Conservation (phyloP, 2,329 filamentous ascomycete species). For the Nannizzia gypsea region DNA sequence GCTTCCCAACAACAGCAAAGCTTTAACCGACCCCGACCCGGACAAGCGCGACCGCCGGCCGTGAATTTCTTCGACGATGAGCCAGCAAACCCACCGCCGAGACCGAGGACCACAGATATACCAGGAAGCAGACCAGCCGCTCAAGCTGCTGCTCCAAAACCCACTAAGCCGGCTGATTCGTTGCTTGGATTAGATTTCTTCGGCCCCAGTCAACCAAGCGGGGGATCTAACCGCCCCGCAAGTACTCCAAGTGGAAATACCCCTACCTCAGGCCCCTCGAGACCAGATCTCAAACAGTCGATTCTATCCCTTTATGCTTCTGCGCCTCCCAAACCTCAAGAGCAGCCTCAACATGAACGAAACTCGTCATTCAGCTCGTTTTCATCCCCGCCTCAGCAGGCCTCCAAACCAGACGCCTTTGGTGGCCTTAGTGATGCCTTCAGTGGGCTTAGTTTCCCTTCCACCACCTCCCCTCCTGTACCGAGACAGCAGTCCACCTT, state of each 20-base stretch:
- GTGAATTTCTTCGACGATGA: constrained; percentile 74
- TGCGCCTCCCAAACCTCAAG: constrained; percentile 64
- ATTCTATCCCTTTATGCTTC: constrained; percentile 91
- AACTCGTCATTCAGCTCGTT: constrained; percentile 57
- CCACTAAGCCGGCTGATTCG: constrained; percentile 68
- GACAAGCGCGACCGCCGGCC: constrained; percentile 30
- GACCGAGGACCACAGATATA: constrained; percentile 59
- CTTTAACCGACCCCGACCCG: constrained; percentile 25
- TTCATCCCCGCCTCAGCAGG: constrained; percentile 41
- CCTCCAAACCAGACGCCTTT: constrained; percentile 36
- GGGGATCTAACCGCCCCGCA: constrained; percentile 48
- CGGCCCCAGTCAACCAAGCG: constrained; percentile 49
- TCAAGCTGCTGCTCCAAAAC: constrained; percentile 46
- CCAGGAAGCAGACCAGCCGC: constrained; percentile 2
- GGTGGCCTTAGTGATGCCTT: constrained; percentile 74
- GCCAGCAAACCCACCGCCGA: constrained; percentile 46
- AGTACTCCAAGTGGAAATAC: constrained; percentile 58
- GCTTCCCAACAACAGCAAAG: constrained; percentile 43
- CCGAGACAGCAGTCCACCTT: constrained; percentile 15
- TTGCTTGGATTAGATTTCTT: constrained; percentile 89
- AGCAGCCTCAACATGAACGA: constrained; percentile 43
- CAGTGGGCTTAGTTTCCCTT: constrained; percentile 53
- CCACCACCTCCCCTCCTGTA: constrained; percentile 30
- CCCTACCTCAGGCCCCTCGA: constrained; percentile 49
- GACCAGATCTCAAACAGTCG: constrained; percentile 91